Evolutionary conservation across 495 filamentous ascomycete species (phyloP), one percentile per base, ranked within the genome.

Genomic region (Penicillium parvum): DNA sequence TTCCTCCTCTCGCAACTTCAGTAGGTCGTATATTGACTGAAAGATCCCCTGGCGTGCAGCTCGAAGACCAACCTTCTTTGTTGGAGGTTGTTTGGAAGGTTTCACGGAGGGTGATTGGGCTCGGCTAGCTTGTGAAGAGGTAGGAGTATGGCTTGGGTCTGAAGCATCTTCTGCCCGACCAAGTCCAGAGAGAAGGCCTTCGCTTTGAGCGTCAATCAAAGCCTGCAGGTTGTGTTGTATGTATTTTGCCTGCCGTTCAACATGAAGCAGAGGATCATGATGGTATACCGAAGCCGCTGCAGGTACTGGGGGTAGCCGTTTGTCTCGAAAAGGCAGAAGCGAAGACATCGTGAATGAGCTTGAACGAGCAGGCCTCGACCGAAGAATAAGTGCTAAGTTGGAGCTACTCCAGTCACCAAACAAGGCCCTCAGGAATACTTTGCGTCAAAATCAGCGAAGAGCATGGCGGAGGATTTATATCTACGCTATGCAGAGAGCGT

Each of bases 161-260:
- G 78, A 73, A 7, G 60, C 45, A 44, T 71, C 68, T 23, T 68
- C 56, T 38, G 57, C 16, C 10, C 44, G 56, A 26, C 55, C 54
- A 1, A 79, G 64, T 7, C 79, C 79, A 40, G 74, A 65, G 3
- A 82, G 59, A 26, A 95, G 72, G 18, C 87, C 87, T 26, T 83
- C 77, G 32, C 84, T 83, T 64, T 97, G 91, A 0, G 86, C 85
- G 66, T 97, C 90, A 19, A 97, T 77, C 4, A 95, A 65, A 18
- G 68, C 57, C 61, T 97, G 91, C 4, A 97, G 73, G 33, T 90
- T 81, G 25, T 71, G 72, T 46, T 95, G 82, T 12, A 96, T 79
- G 37, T 71, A 61, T 44, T 61, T 67, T 32, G 65, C 50, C 40
- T 75, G 68, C 11, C 73, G 68, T 18, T 72, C 65, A 37, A 76